These are phyloP conservation scores for Penicillium psychrosexuale DNA, from an alignment of 2,329 filamentous ascomycete species.

Conservation along the genomic window DNA sequence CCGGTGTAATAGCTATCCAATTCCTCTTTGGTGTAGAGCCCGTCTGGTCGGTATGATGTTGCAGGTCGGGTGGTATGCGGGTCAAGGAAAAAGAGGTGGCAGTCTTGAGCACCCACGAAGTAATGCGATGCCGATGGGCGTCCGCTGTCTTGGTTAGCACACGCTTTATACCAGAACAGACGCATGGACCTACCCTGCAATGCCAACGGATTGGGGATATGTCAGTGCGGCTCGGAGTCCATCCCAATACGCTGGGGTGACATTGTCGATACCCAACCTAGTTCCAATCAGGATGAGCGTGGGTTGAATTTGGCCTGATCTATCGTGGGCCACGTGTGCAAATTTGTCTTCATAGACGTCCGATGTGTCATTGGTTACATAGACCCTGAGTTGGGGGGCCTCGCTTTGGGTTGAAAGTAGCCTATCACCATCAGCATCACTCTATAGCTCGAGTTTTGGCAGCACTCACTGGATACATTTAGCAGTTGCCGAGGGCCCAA, in stretches of 20 bases:
- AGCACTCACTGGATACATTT: conserved; percentile 80
- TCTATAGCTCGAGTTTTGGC: not conserved
- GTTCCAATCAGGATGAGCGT: conserved; percentile 88
- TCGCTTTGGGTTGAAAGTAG: conserved; percentile 67
- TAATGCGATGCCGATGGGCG: conserved; percentile 87
- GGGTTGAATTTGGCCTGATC: conserved; percentile 67
- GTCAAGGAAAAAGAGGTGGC: conserved; percentile 88
- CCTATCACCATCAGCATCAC: conserved; percentile 47
- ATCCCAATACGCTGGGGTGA: conserved; percentile 93
- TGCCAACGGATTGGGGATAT: conserved; percentile 89
- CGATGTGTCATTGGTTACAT: conserved; percentile 82
- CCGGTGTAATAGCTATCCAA: conserved; percentile 82
- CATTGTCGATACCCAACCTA: conserved; percentile 85
- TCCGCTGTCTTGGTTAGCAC: conserved; percentile 57
- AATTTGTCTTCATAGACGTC: conserved; percentile 93
- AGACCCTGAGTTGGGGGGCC: conserved; percentile 68
- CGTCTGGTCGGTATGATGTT: conserved; percentile 59
- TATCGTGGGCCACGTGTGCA: conserved; percentile 68
- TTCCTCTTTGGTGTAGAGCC: conserved; percentile 65
- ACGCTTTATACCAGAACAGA: conserved; percentile 22
- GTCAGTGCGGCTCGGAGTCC: conserved; percentile 81
- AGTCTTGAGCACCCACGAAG: conserved; percentile 69
- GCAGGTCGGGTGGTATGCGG: conserved; percentile 81
- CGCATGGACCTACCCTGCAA: conserved; percentile 68
- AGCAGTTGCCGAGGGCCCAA: conserved; percentile 94